phyloP scores from a whole-genome alignment of 164 flowering plant species.

The Tetrastigma voinierianum region DNA sequence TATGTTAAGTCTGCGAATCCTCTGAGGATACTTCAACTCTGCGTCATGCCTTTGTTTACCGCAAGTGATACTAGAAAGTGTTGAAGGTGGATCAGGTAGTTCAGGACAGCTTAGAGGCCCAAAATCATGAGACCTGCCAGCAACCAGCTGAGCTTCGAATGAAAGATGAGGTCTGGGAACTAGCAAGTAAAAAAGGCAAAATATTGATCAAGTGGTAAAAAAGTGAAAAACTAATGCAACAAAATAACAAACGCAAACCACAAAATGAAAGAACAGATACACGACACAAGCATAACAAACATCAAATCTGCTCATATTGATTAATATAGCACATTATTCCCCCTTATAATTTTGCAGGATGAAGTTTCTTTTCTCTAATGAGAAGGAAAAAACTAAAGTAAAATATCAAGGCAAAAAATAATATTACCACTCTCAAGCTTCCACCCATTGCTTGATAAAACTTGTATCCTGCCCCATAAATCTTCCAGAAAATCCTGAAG shows the following conservation, averaged over 20 bases:
- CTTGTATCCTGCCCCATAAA: slow-evolving; percentile 77
- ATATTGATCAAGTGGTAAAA: background rate
- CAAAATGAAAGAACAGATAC: background rate
- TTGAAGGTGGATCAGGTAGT: slow-evolving; percentile 55
- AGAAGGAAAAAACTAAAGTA: too few species aligned
- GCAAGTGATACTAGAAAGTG: slow-evolving; percentile 39
- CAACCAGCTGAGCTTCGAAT: slow-evolving; percentile 94
- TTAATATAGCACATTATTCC: background rate
- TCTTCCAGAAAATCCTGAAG: slow-evolving; percentile 93
- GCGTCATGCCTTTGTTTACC: slow-evolving; percentile 92
- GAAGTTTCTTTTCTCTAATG: too few species aligned
- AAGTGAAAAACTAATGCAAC: background rate
- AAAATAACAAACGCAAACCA: background rate
- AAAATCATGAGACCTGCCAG: slow-evolving; percentile 83
- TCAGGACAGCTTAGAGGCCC: slow-evolving; percentile 78
- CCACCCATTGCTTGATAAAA: slow-evolving; percentile 77
- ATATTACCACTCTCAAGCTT: slow-evolving; percentile 83
- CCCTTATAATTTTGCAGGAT: too few species aligned
- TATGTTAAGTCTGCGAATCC: slow-evolving; percentile 82
- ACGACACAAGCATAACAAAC: background rate
- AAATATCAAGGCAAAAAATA: slow-evolving; percentile 1
- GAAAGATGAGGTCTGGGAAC: slow-evolving; percentile 93
- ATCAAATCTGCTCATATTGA: background rate
- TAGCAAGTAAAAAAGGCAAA: slow-evolving; percentile 21
- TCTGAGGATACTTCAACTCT: slow-evolving; percentile 78